A percentile compares a stretch with the other conserved stretches of the same genome.
Evolutionary conservation across 2,329 filamentous ascomycete species (phyloP).

Genomic region (Juglanconis sp.): DNA sequence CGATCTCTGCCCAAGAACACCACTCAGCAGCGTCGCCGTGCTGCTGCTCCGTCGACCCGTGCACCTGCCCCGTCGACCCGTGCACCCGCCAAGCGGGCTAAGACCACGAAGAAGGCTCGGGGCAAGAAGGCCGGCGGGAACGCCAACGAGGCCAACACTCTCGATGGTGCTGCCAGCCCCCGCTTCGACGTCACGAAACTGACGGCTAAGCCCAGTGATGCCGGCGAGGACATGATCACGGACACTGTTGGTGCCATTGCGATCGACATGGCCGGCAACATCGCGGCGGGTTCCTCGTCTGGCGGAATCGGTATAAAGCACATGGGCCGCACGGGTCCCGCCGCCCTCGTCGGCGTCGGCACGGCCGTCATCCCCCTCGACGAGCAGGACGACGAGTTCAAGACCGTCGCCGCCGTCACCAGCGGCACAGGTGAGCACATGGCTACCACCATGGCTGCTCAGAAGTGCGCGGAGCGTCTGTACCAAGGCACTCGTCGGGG

Average conservation of each 20-base stretch:
- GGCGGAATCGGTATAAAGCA: conserved; percentile 99
- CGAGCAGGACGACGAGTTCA: conserved; percentile 63
- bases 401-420: conserved; percentile 78
- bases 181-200: conserved; percentile 11
- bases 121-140: neutral
- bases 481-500: conserved; percentile 66
- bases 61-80: neutral
- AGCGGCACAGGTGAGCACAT: conserved; percentile 98
- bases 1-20: conserved; percentile 4
- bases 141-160: neutral
- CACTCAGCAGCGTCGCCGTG: neutral
- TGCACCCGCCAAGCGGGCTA: conserved; percentile 13
- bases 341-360: conserved; percentile 87
- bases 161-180: neutral
- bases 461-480: conserved; percentile 79
- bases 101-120: conserved; percentile 1
- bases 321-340: conserved; percentile 83
- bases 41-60: neutral
- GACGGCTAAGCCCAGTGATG: conserved; percentile 7
- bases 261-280: conserved; percentile 78
- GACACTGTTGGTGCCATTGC: conserved; percentile 97
- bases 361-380: conserved; percentile 82
- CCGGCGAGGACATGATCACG: conserved; percentile 61
- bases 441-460: conserved; percentile 89
- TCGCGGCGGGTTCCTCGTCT: conserved; percentile 92